A percentile compares a stretch with the other conserved stretches of the same genome.
phyloP scores from a whole-genome alignment of 371 early-diverging fungal species.

The Coemansia sp. region DNA sequence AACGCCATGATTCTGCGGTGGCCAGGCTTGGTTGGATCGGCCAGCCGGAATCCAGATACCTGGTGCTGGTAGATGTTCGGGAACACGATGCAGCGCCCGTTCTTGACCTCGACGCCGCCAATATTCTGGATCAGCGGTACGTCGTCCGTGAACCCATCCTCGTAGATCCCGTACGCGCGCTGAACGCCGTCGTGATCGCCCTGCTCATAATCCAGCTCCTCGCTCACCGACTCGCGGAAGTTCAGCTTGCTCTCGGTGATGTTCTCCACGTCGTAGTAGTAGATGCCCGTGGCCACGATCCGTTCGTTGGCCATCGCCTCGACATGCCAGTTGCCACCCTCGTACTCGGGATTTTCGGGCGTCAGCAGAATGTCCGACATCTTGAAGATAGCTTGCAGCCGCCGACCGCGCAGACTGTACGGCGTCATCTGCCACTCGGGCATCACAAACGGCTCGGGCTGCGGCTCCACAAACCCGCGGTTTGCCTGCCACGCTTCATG shows the following conservation, averaged over 20 bases:
- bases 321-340: slow-evolving; percentile 65
- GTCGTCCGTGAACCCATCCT: background rate
- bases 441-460: slow-evolving; percentile 24
- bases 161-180: slow-evolving; percentile 28
- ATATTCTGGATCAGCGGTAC: slow-evolving; percentile 39
- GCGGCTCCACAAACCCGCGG: slow-evolving; percentile 22
- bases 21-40: slow-evolving; percentile 56
- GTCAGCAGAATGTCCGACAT: slow-evolving; percentile 60
- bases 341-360: slow-evolving; percentile 59
- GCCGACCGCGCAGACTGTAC: slow-evolving; percentile 43
- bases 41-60: slow-evolving; percentile 48
- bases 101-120: slow-evolving; percentile 42
- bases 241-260: slow-evolving; percentile 51
- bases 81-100: slow-evolving; percentile 59
- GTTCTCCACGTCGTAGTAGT: slow-evolving; percentile 63
- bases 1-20: slow-evolving; percentile 58
- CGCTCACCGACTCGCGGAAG: slow-evolving; percentile 24
- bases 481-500: slow-evolving; percentile 23
- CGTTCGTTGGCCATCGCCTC: slow-evolving; percentile 66
- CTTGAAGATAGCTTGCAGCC: slow-evolving; percentile 68
- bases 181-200: slow-evolving; percentile 14
- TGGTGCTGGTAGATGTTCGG: slow-evolving; percentile 68
- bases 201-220: slow-evolving; percentile 20
- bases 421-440: slow-evolving; percentile 20
- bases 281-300: slow-evolving; percentile 64